These are phyloP conservation scores for Trichoderma atroviride DNA, from an alignment of 2,329 filamentous ascomycete genomes.

Conservation along the genomic window DNA sequence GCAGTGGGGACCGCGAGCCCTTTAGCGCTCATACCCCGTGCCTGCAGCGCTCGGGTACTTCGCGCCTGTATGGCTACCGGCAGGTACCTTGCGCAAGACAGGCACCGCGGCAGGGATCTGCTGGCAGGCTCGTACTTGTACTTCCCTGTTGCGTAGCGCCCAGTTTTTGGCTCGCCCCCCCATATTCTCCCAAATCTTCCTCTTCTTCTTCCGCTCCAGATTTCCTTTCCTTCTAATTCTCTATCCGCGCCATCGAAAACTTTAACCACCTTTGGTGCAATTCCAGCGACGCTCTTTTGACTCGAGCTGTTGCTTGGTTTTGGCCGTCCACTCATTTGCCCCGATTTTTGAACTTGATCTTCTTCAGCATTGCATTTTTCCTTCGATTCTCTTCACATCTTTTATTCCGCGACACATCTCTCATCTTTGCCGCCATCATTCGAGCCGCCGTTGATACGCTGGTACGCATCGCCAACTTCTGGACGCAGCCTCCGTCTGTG, in stretches of 20 bases:
- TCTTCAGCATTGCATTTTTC: constrained; percentile 31
- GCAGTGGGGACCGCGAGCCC: constrained; percentile 14
- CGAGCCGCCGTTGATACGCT: constrained; percentile 20
- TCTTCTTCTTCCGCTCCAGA: constrained; percentile 15
- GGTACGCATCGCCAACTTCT: constrained; percentile 23
- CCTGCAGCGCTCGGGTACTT: not conserved
- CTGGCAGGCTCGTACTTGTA: constrained; percentile 20
- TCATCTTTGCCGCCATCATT: constrained; percentile 23
- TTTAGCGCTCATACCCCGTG: constrained; percentile 22
- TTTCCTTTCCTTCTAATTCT: constrained; percentile 23
- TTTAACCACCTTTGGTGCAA: constrained; percentile 50
- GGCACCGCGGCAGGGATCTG: constrained; percentile 16
- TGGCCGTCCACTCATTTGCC: constrained; percentile 61
- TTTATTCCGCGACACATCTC: constrained; percentile 31
- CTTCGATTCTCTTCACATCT: constrained; percentile 11
- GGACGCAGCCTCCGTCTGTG: constrained; percentile 6
- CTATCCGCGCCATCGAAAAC: constrained; percentile 29
- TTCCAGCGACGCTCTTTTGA: constrained; percentile 57
- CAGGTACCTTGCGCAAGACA: constrained; percentile 1
- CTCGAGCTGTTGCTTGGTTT: constrained; percentile 60
- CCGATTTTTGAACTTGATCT: constrained; percentile 36
- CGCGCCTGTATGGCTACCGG: not conserved
- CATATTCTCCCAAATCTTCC: constrained; percentile 15
- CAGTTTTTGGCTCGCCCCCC: constrained; percentile 12
- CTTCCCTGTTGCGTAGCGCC: constrained; percentile 15